These are phyloP conservation scores for Trichoderma citrinoviride DNA, from an alignment of 2,329 filamentous ascomycete species.

Conservation along the genomic window DNA sequence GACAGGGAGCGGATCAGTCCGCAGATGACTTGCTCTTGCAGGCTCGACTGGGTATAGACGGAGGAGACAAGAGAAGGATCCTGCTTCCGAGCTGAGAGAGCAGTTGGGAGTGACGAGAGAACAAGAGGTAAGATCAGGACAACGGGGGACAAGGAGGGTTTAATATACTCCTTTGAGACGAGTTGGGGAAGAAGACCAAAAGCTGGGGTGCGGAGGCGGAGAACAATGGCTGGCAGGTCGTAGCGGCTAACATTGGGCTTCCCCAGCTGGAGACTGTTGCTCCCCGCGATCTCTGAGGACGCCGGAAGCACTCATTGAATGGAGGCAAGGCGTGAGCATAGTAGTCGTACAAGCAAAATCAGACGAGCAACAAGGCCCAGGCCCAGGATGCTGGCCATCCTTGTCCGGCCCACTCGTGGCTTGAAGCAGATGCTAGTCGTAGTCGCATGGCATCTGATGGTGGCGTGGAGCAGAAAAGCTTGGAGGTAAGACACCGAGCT, in stretches of 20 bases:
- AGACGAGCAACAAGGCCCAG: neutral
- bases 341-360: neutral
- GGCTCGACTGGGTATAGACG: neutral
- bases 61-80: constrained; percentile 6
- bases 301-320: neutral
- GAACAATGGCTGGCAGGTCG: constrained; percentile 22
- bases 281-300: neutral
- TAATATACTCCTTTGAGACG: constrained; percentile 14
- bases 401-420: constrained; percentile 10
- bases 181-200: constrained; percentile 17
- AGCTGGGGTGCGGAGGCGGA: constrained; percentile 19
- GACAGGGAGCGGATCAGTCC: neutral
- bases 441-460: constrained; percentile 14
- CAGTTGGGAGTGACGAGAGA: constrained; percentile 5
- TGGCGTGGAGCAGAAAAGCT: constrained; percentile 2
- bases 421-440: neutral
- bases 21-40: constrained; percentile 2
- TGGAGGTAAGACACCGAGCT: neutral
- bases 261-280: neutral
- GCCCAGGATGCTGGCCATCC: constrained; percentile 5
- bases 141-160: constrained; percentile 16
- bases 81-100: neutral
- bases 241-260: constrained; percentile 11
- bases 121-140: constrained; percentile 15
- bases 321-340: neutral